These are phyloP conservation scores for Aurantiochytrium sp. DNA, from an alignment of 108 stramenopile genomes.

Conservation along the genomic window DNA sequence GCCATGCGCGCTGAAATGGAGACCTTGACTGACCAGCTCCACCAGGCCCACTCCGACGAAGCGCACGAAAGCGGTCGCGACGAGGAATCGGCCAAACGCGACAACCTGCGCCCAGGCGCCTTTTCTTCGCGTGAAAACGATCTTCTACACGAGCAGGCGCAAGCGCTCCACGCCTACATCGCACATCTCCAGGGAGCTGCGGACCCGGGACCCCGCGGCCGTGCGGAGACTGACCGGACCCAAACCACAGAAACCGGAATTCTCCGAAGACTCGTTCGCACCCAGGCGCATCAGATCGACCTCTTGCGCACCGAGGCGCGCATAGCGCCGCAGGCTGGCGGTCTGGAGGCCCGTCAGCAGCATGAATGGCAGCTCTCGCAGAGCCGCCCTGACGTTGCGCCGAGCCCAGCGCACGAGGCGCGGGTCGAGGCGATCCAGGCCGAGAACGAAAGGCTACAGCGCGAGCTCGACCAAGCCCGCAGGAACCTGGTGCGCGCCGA, in stretches of 20 bases:
- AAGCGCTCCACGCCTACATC: neutral
- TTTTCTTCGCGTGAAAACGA: neutral
- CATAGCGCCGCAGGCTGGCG: too few relatives aligned
- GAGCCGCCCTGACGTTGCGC: too few relatives aligned
- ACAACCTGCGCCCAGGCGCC: too few relatives aligned
- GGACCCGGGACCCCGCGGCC: neutral
- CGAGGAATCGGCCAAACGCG: too few relatives aligned
- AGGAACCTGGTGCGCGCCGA: neutral
- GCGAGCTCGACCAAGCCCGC: neutral
- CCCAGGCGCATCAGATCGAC: neutral
- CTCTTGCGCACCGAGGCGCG: neutral
- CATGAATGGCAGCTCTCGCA: too few relatives aligned
- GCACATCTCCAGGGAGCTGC: neutral
- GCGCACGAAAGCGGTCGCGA: too few relatives aligned
- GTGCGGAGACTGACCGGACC: too few relatives aligned
- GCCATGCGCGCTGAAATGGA: constrained; percentile 10
- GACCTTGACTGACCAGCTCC: neutral
- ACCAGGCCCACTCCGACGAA: too few relatives aligned
- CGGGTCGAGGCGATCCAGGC: neutral
- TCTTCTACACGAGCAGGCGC: neutral
- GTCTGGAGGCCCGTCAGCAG: too few relatives aligned
- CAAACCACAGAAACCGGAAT: neutral
- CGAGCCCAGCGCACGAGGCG: neutral
- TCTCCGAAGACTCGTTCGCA: neutral
- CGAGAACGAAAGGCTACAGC: neutral